A percentile compares a stretch with the other conserved stretches of the same genome.
Conservation (phyloP, 2,329 filamentous ascomycete genomes). For the Fusarium pseudocircinatum region DNA sequence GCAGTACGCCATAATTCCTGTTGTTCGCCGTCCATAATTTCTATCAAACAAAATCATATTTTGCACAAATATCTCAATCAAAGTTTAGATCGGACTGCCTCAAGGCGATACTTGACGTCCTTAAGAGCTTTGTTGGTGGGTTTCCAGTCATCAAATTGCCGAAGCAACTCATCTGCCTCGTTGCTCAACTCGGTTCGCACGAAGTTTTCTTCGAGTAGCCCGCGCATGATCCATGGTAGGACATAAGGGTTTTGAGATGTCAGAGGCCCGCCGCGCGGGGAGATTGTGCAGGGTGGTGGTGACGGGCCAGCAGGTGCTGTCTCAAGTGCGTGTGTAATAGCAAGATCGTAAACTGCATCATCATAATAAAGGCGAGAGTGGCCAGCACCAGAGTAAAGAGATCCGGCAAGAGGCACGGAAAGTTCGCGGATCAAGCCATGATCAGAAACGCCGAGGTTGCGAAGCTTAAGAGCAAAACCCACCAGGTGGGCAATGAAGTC, state of each 20-base stretch:
- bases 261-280: constrained; percentile 46
- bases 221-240: constrained; percentile 94
- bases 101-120: constrained; percentile 94
- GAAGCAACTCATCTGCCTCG: constrained; percentile 83
- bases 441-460: constrained; percentile 91
- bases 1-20: not conserved
- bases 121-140: constrained; percentile 89
- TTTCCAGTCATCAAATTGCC: constrained; percentile 93
- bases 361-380: constrained; percentile 96
- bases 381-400: constrained; percentile 89
- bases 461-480: constrained; percentile 90
- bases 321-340: constrained; percentile 77
- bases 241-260: constrained; percentile 82
- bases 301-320: constrained; percentile 65
- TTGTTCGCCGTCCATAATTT: not conserved
- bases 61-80: constrained; percentile 39
- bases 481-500: constrained; percentile 95
- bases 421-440: constrained; percentile 94
- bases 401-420: constrained; percentile 87
- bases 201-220: constrained; percentile 88
- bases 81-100: constrained; percentile 88
- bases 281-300: constrained; percentile 44
- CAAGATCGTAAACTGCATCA: constrained; percentile 81
- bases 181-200: constrained; percentile 81
- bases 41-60: not conserved